Conservation (phyloP, 148 eudicot genomes). For the Linanthus parryae region DNA sequence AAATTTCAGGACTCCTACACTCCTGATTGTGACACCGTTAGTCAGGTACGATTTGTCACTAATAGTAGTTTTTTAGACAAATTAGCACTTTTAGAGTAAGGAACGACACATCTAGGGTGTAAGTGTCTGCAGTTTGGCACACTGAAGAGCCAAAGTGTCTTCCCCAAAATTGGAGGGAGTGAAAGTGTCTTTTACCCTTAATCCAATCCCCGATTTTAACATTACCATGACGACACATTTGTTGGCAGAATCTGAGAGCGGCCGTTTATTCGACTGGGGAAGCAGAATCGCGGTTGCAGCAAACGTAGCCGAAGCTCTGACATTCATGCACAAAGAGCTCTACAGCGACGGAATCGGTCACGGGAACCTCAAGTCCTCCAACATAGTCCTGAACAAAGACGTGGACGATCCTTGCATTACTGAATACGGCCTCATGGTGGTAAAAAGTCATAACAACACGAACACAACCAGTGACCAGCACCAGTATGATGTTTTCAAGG, state of each 20-base stretch:
- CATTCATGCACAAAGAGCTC: constrained; percentile 39
- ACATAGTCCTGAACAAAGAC: constrained; percentile 30
- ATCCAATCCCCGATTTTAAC: no score
- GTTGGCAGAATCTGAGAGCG: constrained; percentile 25
- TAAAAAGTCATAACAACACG: constrained; percentile 9
- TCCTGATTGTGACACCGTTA: no score
- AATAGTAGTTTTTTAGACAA: no score
- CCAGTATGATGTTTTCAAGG: constrained; percentile 13
- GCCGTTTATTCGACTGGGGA: constrained; percentile 33
- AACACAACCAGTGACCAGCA: constrained; percentile 4
- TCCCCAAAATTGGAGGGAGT: no score
- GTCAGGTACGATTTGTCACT: no score
- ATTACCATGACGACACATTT: no score
- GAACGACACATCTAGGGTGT: no score
- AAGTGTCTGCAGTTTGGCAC: no score
- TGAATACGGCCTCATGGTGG: constrained; percentile 45
- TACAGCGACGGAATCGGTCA: constrained; percentile 26
- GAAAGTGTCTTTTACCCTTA: no score
- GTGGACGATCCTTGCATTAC: constrained; percentile 36
- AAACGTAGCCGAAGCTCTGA: constrained; percentile 22
- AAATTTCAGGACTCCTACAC: no score
- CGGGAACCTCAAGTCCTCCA: constrained; percentile 46
- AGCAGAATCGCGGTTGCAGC: constrained; percentile 31
- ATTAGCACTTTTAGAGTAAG: no score
- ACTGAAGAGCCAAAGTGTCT: no score